A percentile compares a stretch with the other conserved stretches of the same genome.
phyloP scores from a whole-genome alignment of 164 flowering plant species.

The Berberis thunbergii region DNA sequence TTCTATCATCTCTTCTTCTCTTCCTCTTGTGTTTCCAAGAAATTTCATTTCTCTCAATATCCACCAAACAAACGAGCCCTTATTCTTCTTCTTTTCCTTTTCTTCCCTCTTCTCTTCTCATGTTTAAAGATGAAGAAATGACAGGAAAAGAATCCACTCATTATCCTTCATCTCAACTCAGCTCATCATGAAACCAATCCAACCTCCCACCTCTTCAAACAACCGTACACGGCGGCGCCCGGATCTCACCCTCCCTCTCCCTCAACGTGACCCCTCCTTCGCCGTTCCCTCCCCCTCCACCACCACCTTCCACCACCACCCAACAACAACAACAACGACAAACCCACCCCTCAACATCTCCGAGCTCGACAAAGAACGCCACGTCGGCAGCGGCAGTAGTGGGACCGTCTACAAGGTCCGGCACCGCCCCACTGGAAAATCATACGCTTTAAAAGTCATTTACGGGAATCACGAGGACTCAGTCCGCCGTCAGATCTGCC shows the following conservation, averaged over 20 bases:
- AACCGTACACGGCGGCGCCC: conserved; percentile 43
- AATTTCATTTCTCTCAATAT: conserved; percentile 1
- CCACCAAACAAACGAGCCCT: neutral
- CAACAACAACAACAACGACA: neutral
- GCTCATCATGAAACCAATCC: conserved; percentile 30
- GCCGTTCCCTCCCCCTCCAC: conserved; percentile 87
- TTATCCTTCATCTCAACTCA: neutral
- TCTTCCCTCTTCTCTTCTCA: neutral
- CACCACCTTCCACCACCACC: conserved; percentile 18
- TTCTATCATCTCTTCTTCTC: conserved; percentile 1
- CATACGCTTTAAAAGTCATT: conserved; percentile 80
- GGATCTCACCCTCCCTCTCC: conserved; percentile 63
- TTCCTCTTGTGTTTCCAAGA: neutral
- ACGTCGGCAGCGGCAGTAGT: conserved; percentile 75
- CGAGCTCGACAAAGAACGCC: conserved; percentile 51
- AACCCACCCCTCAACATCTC: conserved; percentile 22
- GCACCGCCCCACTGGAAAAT: conserved; percentile 39
- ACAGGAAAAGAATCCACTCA: neutral
- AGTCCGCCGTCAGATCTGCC: conserved; percentile 73
- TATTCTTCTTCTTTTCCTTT: neutral
- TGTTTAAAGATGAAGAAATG: neutral
- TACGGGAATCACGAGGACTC: conserved; percentile 75
- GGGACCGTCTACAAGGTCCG: conserved; percentile 84
- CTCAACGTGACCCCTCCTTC: conserved; percentile 49
- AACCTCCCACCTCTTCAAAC: conserved; percentile 17